Evolutionary conservation across 345 rosid species (phyloP).

Genomic region (Hypericum androsaemum): DNA sequence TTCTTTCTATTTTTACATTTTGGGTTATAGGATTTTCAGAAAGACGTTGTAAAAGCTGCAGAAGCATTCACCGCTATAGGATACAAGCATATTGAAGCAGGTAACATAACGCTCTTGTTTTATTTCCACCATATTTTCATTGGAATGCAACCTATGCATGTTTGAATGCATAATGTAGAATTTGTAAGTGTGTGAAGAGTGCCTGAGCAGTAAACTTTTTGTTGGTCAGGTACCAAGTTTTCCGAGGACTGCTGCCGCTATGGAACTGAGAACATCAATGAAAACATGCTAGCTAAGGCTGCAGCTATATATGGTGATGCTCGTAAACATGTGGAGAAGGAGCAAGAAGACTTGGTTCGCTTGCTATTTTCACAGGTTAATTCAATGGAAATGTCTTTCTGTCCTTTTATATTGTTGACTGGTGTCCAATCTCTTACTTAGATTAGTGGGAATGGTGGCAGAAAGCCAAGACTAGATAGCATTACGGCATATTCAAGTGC

Average conservation of each 20-base stretch:
- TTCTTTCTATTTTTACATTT: conserved; percentile 8
- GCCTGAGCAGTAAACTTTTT: background rate
- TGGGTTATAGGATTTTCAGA: conserved; percentile 78
- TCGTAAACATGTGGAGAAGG: conserved; percentile 76
- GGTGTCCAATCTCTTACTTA: too few species aligned
- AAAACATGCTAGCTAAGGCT: conserved; percentile 73
- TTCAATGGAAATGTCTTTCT: background rate
- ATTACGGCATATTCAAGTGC: too few species aligned
- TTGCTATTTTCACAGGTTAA: conserved; percentile 69
- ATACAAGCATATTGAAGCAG: conserved; percentile 78
- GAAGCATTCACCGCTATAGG: conserved; percentile 70
- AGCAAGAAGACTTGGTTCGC: conserved; percentile 72
- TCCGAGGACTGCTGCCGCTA: conserved; percentile 77
- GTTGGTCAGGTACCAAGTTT: conserved; percentile 63
- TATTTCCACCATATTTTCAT: too few species aligned
- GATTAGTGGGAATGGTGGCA: too few species aligned
- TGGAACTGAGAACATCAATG: conserved; percentile 76
- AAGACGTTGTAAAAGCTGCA: conserved; percentile 67
- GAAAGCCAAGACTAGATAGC: too few species aligned
- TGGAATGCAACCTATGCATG: too few species aligned
- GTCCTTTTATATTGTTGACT: background rate
- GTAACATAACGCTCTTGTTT: conserved; percentile 20
- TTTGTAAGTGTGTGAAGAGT: too few species aligned
- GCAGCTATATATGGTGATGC: conserved; percentile 93
- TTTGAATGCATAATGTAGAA: too few species aligned